These are phyloP conservation scores for Colletotrichum echinochloae DNA, from an alignment of 2,329 filamentous ascomycete species.

Conservation along the genomic window DNA sequence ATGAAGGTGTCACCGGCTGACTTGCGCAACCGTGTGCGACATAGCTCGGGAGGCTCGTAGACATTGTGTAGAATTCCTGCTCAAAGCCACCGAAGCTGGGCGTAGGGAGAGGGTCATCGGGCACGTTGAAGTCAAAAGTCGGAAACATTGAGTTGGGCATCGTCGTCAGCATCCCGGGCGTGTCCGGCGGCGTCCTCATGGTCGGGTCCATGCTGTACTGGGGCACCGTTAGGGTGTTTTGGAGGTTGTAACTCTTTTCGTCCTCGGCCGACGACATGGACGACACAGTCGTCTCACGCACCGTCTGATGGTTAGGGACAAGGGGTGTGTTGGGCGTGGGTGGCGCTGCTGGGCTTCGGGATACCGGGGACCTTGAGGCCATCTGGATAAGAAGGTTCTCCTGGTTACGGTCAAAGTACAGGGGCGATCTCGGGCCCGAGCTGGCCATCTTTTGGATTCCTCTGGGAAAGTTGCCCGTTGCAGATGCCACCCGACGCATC, in stretches of 20 bases:
- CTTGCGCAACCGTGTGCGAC: conserved; percentile 56
- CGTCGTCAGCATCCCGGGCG: conserved; percentile 60
- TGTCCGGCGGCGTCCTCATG: conserved; percentile 66
- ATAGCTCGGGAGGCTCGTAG: conserved; percentile 58
- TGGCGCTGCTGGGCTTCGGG: conserved; percentile 58
- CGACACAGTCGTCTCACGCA: conserved; percentile 55
- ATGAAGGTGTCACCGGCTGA: conserved; percentile 63
- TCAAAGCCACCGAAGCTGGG: conserved; percentile 60
- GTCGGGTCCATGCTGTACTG: conserved; percentile 54
- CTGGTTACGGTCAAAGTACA: conserved; percentile 58
- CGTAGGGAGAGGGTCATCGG: conserved; percentile 63
- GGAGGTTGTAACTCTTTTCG: conserved; percentile 42
- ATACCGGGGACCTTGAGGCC: conserved; percentile 55
- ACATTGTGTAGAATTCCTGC: conserved; percentile 54
- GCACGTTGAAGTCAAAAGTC: conserved; percentile 52
- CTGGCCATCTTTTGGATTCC: conserved; percentile 55
- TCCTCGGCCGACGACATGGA: conserved; percentile 55
- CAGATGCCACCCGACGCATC: conserved; percentile 67
- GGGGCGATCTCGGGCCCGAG: conserved; percentile 56
- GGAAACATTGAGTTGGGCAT: conserved; percentile 56
- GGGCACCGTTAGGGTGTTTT: conserved; percentile 42
- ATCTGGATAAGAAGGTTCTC: conserved; percentile 58
- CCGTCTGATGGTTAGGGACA: conserved; percentile 51
- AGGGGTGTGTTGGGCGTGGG: conserved; percentile 64
- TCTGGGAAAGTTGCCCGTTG: conserved; percentile 56